Base-by-base conservation (phyloP, 2,329 filamentous ascomycete genomes). In the Drechmeria coniospora region DNA sequence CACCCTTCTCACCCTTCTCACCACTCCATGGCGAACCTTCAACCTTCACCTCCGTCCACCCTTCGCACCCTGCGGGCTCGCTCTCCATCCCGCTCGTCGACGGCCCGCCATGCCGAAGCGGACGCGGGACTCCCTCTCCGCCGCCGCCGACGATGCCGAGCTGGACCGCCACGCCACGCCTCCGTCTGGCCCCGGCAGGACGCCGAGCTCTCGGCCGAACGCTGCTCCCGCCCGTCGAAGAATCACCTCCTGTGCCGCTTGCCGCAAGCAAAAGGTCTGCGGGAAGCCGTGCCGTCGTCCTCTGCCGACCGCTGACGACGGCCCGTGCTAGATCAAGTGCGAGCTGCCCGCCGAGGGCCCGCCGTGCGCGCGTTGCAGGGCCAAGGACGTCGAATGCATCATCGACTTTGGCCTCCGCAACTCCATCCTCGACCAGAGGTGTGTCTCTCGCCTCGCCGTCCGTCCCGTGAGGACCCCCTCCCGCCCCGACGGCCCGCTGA, bases 351-450 rank as follows among this genome's bases (percentile, higher is more conserved):
- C 26, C 19, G 23, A 28, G 15, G 19, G 23, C 8, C 30, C 30
- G 9, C 30, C 30, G 10, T 32, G 30, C 15, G 30, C 26, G 21
- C 19, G 30, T 5, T 32, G 30, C 30, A 29, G 21, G 22, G 20
- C 23, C 15, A 28, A 28, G 26, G 22, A 26, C 12, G 27, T 32
- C 14, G 30, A 29, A 11, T 32, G 30, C 18, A 25, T 32, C 20
- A 32, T 32, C 15, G 29, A 32, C 16, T 20, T 23, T 8, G 27
- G 30, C 18, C 21, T 32, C 8, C 27, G 27, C 7, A 29, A 32
- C 15, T 32, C 26, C 7, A 32, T 29, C 8, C 24, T 32, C 11
- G 30, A 32, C 8, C 23, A 32, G 12, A 29, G 30, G 26, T 32
- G 19, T 20, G 14, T 19, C 22, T 25, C 11, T 25, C 6, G 5